phyloP scores from a whole-genome alignment of 148 eudicot species.

The Rhododendron ovatum region DNA sequence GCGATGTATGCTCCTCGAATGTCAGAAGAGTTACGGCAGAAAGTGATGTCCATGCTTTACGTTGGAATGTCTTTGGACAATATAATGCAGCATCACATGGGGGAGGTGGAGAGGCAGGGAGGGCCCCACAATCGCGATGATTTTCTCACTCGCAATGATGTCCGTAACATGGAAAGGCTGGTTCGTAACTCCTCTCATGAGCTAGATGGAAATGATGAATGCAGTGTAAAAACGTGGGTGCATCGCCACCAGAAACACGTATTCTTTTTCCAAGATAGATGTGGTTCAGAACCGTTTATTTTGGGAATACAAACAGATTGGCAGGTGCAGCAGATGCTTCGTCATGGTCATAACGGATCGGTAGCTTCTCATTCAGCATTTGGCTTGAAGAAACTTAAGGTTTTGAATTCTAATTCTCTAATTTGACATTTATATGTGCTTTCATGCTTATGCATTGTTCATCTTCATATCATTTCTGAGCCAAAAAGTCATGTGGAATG shows the following conservation, averaged over 20 bases:
- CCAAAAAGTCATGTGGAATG: neutral
- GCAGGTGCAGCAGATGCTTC: conserved; percentile 36
- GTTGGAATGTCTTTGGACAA: conserved; percentile 27
- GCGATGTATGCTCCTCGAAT: conserved; percentile 39
- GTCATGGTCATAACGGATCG: conserved; percentile 19
- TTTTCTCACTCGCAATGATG: conserved; percentile 26
- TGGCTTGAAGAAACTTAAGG: conserved; percentile 27
- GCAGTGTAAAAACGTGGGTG: conserved; percentile 27
- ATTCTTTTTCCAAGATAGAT: conserved; percentile 21
- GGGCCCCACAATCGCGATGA: conserved; percentile 28
- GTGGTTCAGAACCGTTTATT: conserved; percentile 23
- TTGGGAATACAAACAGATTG: conserved; percentile 35
- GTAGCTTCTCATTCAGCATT: conserved; percentile 24
- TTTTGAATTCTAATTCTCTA: neutral
- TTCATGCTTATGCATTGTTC: neutral
- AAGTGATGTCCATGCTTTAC: conserved; percentile 32
- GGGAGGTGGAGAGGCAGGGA: conserved; percentile 28
- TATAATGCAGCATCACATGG: conserved; percentile 27
- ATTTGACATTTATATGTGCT: neutral
- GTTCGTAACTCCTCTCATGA: conserved; percentile 23
- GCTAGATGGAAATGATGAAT: conserved; percentile 13
- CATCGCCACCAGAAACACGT: conserved; percentile 31
- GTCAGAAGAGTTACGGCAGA: conserved; percentile 28
- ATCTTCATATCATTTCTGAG: neutral
- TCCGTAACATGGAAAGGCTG: conserved; percentile 32